A percentile compares a stretch with the other conserved stretches of the same genome.
phyloP scores from a whole-genome alignment of 108 stramenopile species.

The Discostella stelligeroides region DNA sequence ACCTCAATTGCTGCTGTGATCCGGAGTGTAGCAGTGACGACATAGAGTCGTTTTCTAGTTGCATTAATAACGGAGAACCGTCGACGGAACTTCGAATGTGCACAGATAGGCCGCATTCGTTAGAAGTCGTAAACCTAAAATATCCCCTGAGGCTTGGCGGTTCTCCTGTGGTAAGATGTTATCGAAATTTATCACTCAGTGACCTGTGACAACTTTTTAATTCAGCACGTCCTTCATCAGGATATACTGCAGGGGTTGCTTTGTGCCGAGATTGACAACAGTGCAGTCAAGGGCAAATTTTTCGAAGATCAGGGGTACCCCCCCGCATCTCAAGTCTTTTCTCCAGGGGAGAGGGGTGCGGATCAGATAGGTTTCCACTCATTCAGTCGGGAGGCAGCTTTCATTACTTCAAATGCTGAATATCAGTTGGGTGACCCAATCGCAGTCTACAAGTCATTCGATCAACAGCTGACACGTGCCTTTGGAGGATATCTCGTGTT shows the following conservation, averaged over 20 bases:
- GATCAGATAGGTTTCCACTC: constrained; percentile 31
- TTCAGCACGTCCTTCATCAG: constrained; percentile 25
- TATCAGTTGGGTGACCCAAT: constrained; percentile 35
- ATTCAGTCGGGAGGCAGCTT: constrained; percentile 1
- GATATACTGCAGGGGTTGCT: constrained; percentile 53
- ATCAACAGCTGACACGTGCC: constrained; percentile 13
- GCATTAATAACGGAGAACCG: constrained; percentile 30
- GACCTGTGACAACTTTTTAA: background rate
- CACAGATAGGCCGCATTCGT: constrained; percentile 16
- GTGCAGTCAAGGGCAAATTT: constrained; percentile 55
- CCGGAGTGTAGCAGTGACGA: constrained; percentile 58
- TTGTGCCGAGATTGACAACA: constrained; percentile 74
- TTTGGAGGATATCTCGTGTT: constrained; percentile 32
- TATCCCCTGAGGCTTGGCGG: constrained; percentile 33
- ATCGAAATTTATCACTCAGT: background rate
- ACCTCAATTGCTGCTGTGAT: constrained; percentile 75
- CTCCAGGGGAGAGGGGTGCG: constrained; percentile 25
- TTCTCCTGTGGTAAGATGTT: constrained; percentile 30
- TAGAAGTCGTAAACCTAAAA: constrained; percentile 41
- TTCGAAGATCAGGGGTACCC: constrained; percentile 56
- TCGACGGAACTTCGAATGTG: constrained; percentile 20
- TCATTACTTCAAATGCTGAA: constrained; percentile 7
- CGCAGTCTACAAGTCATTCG: constrained; percentile 9
- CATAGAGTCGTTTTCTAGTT: constrained; percentile 35
- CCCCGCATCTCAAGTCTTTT: constrained; percentile 19